These are phyloP conservation scores for Podospora pseudoanserina DNA, from an alignment of 495 filamentous ascomycete genomes.

Conservation along the genomic window DNA sequence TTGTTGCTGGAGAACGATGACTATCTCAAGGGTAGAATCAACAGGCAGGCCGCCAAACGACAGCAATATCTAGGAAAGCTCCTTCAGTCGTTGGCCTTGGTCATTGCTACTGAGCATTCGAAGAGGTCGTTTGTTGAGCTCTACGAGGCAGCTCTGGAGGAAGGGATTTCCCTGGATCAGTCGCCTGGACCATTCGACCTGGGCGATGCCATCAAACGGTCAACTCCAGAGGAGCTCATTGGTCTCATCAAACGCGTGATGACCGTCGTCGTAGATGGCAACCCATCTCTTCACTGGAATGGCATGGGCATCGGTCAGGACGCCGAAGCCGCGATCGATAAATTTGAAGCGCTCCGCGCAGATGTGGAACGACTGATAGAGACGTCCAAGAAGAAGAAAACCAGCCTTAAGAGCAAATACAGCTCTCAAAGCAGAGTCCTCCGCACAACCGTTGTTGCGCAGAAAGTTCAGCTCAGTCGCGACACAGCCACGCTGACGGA, in stretches of 20 bases:
- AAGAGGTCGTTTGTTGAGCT: conserved; percentile 33
- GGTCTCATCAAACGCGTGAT: conserved; percentile 34
- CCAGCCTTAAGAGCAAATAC: conserved; percentile 69
- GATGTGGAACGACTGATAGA: conserved; percentile 39
- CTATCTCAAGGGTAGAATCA: conserved; percentile 28
- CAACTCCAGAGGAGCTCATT: conserved; percentile 40
- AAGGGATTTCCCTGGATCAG: conserved; percentile 31
- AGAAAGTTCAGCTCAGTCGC: conserved; percentile 81
- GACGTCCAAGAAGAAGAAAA: conserved; percentile 40
- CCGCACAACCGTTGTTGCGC: conserved; percentile 79
- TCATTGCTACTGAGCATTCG: conserved; percentile 16
- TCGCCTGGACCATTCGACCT: conserved; percentile 25
- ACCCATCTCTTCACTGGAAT: conserved; percentile 28
- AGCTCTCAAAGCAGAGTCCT: conserved; percentile 66
- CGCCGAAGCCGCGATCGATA: conserved; percentile 30
- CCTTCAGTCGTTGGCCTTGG: conserved; percentile 29
- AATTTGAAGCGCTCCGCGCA: conserved; percentile 39
- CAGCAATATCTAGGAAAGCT: conserved; percentile 26
- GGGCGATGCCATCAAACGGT: conserved; percentile 40
- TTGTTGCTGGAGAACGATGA: conserved; percentile 41
- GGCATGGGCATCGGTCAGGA: conserved; percentile 21
- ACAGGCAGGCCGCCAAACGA: conserved; percentile 21
- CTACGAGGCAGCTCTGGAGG: conserved; percentile 37
- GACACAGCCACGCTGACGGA: conserved; percentile 70
- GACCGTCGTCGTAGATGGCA: conserved; percentile 36